Evolutionary conservation across 495 filamentous ascomycete genomes (phyloP).

Genomic region (Lasiosphaeria miniovina): DNA sequence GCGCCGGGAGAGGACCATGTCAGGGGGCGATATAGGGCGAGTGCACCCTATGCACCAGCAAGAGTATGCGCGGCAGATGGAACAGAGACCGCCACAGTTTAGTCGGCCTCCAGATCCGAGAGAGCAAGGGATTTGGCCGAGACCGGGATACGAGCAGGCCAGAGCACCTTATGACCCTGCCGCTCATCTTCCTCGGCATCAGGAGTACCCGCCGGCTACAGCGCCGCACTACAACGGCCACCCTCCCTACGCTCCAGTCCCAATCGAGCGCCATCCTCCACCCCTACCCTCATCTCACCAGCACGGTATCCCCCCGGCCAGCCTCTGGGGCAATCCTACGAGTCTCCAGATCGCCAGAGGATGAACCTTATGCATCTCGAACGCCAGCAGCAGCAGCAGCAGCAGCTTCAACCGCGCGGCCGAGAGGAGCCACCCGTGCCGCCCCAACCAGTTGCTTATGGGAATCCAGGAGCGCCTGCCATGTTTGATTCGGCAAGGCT

Average conservation of each 20-base stretch:
- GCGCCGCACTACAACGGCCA: conserved; percentile 44
- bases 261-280: conserved; percentile 47
- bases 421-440: conserved; percentile 38
- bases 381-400: conserved; percentile 36
- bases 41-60: conserved; percentile 26
- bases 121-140: conserved; percentile 43
- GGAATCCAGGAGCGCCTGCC: conserved; percentile 28
- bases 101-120: conserved; percentile 41
- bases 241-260: conserved; percentile 43
- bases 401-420: conserved; percentile 24
- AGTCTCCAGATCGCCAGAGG: conserved; percentile 50
- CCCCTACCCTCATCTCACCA: conserved; percentile 41
- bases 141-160: conserved; percentile 39
- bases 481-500: conserved; percentile 40
- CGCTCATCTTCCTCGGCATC: conserved; percentile 38
- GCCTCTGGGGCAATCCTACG: conserved; percentile 40
- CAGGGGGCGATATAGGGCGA: conserved; percentile 29
- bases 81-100: conserved; percentile 35
- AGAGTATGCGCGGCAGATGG: conserved; percentile 32
- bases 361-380: conserved; percentile 33
- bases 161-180: conserved; percentile 40
- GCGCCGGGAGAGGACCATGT: conserved; percentile 39
- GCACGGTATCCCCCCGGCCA: conserved; percentile 39
- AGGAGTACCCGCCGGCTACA: conserved; percentile 42
- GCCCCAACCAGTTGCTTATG: conserved; percentile 44